Evolutionary conservation across 345 rosid genomes (phyloP), one percentile per base, ranked within the genome.

Genomic region (Pugionium cornutum): DNA sequence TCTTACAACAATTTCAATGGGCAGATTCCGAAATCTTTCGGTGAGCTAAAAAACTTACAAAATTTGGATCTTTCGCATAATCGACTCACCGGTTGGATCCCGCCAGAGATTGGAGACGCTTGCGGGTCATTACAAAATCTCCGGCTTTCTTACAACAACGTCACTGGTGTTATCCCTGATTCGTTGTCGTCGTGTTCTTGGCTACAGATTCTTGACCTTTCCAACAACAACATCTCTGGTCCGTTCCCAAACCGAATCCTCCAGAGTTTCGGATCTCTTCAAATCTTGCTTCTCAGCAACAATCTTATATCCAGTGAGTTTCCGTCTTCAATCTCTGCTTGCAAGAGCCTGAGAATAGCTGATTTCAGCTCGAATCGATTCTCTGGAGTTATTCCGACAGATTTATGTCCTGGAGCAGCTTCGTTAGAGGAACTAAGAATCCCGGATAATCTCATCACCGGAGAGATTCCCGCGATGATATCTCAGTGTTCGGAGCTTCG

Each of bases 171-270:
- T 43, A 74, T 92, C 55, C 97, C 97, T 9, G 73, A 27, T 34
- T 70, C 89, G 3, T 76, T 92, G 32, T 81, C 96, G 4, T 59
- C 89, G 0, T 92, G 99, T 55, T 82, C 90, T 33, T 83, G 66
- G 86, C 75, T 92, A 62, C 87, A 84, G 66, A 35, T 52, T 52
- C 85, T 92, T 29, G 95, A 92, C 74, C 77, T 92, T 44, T 92
- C 99, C 30, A 92, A 83, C 79, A 92, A 92, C 81, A 88, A 86
- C 53, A 64, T 92, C 51, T 77, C 99, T 0, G 98, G 98, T 36
- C 81, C 83, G 41, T 86, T 92, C 37, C 90, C 90, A 0, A 83
- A 82, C 72, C 73, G 69, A 2, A 70, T 89, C 67, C 90, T 89
- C 8, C 55, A 44, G 52, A 85, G 67, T 29, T 82, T 94, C 1